These are phyloP conservation scores for Termitomyces bulborhizus DNA, from an alignment of 768 basidiomycete genomes.

Conservation along the genomic window DNA sequence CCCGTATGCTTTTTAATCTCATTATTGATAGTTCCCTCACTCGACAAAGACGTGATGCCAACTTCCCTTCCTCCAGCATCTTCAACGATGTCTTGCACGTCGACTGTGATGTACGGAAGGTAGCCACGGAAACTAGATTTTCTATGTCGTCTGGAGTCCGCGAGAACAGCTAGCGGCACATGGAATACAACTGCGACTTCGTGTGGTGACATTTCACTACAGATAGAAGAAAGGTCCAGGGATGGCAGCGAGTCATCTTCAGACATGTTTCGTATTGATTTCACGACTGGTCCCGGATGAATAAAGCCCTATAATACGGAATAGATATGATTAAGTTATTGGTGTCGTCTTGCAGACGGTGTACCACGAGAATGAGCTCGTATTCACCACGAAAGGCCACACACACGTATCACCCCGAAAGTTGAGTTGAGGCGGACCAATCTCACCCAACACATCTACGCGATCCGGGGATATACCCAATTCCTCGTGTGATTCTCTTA, in stretches of 20 bases:
- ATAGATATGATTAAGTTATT: conserved; percentile 4
- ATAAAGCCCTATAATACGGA: conserved; percentile 32
- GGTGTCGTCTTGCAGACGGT: neutral
- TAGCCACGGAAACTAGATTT: conserved; percentile 48
- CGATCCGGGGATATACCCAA: conserved; percentile 53
- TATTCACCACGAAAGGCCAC: conserved; percentile 72
- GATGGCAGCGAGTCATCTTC: conserved; percentile 53
- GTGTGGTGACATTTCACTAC: conserved; percentile 36
- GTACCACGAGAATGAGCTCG: neutral
- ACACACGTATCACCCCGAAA: conserved; percentile 54
- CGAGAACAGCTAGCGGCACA: conserved; percentile 51
- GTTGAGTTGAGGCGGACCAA: conserved; percentile 58
- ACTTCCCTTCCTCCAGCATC: conserved; percentile 11
- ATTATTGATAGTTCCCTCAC: conserved; percentile 17
- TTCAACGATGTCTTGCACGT: conserved; percentile 55
- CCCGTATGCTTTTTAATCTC: conserved; percentile 30
- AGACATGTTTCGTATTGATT: conserved; percentile 10
- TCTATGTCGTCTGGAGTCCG: conserved; percentile 42
- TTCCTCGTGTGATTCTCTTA: conserved; percentile 75
- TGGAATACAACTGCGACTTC: conserved; percentile 74
- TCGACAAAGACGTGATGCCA: conserved; percentile 19
- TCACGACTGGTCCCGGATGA: conserved; percentile 15
- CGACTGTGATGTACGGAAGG: conserved; percentile 59
- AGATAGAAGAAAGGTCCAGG: conserved; percentile 44
- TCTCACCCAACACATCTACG: conserved; percentile 59